A percentile compares a stretch with the other conserved stretches of the same genome.
phyloP scores from a whole-genome alignment of 345 rosid genomes.

The Dovyalis caffra region DNA sequence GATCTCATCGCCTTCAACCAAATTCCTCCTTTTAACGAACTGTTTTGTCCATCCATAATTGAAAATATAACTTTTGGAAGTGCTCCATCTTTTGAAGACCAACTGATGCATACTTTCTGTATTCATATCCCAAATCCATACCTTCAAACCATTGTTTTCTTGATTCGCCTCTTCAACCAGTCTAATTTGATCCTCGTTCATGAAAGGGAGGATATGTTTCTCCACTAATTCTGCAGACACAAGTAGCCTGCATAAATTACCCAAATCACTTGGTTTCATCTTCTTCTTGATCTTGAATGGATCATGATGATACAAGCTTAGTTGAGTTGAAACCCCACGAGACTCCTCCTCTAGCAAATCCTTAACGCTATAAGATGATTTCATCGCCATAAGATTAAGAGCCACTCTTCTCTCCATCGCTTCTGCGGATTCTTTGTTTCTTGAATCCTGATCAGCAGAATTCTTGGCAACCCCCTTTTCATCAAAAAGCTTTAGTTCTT shows the following conservation, averaged over 20 bases:
- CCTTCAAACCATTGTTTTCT: background rate
- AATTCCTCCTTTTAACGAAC: background rate
- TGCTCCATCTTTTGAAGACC: conserved; percentile 1
- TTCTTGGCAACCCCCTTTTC: background rate
- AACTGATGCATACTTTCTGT: background rate
- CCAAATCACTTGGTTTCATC: conserved; percentile 3
- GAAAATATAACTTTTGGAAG: background rate
- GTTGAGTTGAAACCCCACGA: background rate
- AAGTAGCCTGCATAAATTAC: conserved; percentile 1
- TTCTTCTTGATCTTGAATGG: conserved; percentile 12
- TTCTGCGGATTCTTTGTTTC: background rate
- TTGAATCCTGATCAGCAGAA: background rate
- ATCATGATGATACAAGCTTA: background rate
- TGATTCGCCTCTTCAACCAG: background rate
- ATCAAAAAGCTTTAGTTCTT: background rate
- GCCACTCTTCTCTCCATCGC: background rate
- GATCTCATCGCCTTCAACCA: background rate
- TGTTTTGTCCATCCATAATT: background rate
- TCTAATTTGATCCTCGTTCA: background rate
- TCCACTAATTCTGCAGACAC: background rate
- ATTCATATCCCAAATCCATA: background rate
- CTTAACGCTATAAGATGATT: background rate
- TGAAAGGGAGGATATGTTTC: background rate
- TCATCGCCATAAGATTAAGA: background rate
- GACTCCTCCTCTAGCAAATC: background rate